Evolutionary conservation across 2,329 filamentous ascomycete genomes (phyloP).

Genomic region (Periconia sp.): DNA sequence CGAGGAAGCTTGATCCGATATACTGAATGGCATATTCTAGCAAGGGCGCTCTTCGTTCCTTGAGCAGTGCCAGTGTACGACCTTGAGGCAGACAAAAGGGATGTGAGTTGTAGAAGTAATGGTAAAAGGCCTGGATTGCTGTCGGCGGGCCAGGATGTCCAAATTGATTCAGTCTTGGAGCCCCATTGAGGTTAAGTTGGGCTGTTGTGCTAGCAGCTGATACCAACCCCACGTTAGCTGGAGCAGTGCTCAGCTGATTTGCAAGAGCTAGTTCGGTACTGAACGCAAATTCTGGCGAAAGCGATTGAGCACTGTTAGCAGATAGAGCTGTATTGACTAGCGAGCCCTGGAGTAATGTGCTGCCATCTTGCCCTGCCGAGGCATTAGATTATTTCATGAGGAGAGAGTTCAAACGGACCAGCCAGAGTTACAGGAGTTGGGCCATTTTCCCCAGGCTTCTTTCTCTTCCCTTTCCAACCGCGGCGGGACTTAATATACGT

Average conservation of each 20-base stretch:
- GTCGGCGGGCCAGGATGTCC: conserved; percentile 35
- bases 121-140: conserved; percentile 42
- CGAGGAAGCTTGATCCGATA: conserved; percentile 61
- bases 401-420: conserved; percentile 19
- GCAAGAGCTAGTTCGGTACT: conserved; percentile 27
- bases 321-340: conserved; percentile 17
- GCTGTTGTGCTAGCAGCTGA: conserved; percentile 15
- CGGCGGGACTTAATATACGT: conserved; percentile 60
- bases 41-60: conserved; percentile 47
- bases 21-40: conserved; percentile 63
- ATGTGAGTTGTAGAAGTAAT: conserved; percentile 63
- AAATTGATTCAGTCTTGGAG: conserved; percentile 35
- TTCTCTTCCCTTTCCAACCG: conserved; percentile 55
- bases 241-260: conserved; percentile 30
- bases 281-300: conserved; percentile 41
- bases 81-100: conserved; percentile 61
- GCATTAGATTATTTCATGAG: conserved; percentile 8
- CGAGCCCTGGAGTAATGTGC: conserved; percentile 11
- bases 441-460: conserved; percentile 41
- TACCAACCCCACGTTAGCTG: conserved; percentile 25
- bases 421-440: conserved; percentile 20
- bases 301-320: conserved; percentile 27
- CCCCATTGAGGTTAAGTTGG: conserved; percentile 42
- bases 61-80: conserved; percentile 49
- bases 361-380: conserved; percentile 18